phyloP scores from a whole-genome alignment of 164 flowering plant species.

The Stephania cephalantha region DNA sequence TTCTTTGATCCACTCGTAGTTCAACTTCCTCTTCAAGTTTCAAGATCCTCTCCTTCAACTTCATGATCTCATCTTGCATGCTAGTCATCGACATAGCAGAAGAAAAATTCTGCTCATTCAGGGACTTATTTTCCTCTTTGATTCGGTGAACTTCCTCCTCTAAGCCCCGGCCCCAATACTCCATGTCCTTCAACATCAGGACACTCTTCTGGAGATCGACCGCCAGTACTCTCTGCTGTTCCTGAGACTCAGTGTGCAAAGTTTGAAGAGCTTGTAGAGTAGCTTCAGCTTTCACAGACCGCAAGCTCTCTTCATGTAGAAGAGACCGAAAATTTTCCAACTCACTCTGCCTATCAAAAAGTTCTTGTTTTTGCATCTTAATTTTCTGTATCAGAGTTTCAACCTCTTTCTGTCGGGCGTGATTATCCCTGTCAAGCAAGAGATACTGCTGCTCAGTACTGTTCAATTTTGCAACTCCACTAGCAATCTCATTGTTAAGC shows the following conservation, averaged over 20 bases:
- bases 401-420: constrained; percentile 53
- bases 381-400: constrained; percentile 44
- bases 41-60: constrained; percentile 54
- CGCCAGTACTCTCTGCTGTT: constrained; percentile 54
- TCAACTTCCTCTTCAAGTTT: constrained; percentile 67
- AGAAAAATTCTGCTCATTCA: constrained; percentile 47
- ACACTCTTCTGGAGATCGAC: constrained; percentile 54
- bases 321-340: constrained; percentile 45
- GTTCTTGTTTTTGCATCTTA: constrained; percentile 53
- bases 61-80: constrained; percentile 44
- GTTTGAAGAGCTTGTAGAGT: constrained; percentile 47
- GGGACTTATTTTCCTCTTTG: constrained; percentile 46
- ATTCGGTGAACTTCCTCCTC: constrained; percentile 46
- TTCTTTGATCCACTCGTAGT: constrained; percentile 40
- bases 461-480: constrained; percentile 37
- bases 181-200: constrained; percentile 64
- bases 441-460: constrained; percentile 46
- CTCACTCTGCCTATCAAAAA: constrained; percentile 51
- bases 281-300: constrained; percentile 46
- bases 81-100: constrained; percentile 36
- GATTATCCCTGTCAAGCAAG: constrained; percentile 50
- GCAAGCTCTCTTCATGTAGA: constrained; percentile 51
- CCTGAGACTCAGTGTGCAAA: constrained; percentile 63
- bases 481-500: constrained; percentile 41
- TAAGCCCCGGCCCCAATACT: constrained; percentile 40